Conservation (phyloP, 441 rosid species). For the Arabidopsis lyrata region DNA sequence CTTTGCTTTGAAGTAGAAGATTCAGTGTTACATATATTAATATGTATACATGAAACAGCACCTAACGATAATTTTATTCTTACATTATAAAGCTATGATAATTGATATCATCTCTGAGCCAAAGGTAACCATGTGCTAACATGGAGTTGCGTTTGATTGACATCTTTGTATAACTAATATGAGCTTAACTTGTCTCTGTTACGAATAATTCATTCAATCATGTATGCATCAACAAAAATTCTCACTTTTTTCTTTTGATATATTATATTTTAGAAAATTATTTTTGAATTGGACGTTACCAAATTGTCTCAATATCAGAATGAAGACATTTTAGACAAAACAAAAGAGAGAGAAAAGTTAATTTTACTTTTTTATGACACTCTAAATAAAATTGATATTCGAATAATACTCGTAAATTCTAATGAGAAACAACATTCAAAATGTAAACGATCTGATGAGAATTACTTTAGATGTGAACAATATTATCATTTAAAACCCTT, state of each 20-base stretch:
- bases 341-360: no score
- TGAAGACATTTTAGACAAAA: background rate
- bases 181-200: constrained; percentile 34
- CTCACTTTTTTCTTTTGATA: constrained; percentile 8
- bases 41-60: background rate
- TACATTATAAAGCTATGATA: constrained; percentile 11
- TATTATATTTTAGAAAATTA: background rate
- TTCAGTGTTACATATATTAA: constrained; percentile 19
- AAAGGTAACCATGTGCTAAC: constrained; percentile 41
- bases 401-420: background rate
- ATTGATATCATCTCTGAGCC: constrained; percentile 28
- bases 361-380: no score
- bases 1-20: constrained; percentile 19
- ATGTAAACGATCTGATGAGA: background rate
- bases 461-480: background rate
- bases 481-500: background rate
- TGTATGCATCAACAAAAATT: constrained; percentile 29
- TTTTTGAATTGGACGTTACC: constrained; percentile 7
- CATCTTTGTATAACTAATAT: constrained; percentile 35
- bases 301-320: background rate
- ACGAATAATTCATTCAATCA: constrained; percentile 37
- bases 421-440: background rate
- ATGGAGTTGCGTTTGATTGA: constrained; percentile 35
- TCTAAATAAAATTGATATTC: background rate
- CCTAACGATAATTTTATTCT: constrained; percentile 31